Percentiles rank a stretch among this genome's conserved stretches.
phyloP scores from a whole-genome alignment of 2,329 filamentous ascomycete species.

The Pestalotiopsis sp. region DNA sequence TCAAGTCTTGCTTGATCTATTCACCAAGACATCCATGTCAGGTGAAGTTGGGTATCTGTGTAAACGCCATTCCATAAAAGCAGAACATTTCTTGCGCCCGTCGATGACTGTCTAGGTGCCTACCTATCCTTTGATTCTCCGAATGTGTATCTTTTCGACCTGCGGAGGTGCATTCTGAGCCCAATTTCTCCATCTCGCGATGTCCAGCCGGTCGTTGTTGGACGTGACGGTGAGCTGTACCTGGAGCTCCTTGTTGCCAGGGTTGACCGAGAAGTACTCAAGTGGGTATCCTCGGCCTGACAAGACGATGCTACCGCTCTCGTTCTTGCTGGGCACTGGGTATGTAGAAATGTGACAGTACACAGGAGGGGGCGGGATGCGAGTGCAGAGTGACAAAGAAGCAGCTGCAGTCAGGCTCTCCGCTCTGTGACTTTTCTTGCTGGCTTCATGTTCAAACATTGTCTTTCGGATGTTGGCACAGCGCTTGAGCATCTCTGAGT shows the following conservation, averaged over 20 bases:
- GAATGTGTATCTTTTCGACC: background rate
- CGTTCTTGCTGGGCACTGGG: background rate
- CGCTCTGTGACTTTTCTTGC: background rate
- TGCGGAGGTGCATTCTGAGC: slow-evolving; percentile 7
- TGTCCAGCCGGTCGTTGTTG: background rate
- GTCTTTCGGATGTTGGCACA: background rate
- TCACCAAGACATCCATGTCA: too few relatives aligned
- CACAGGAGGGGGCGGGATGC: background rate
- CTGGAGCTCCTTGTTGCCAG: background rate
- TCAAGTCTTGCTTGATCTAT: too few relatives aligned
- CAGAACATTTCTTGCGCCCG: too few relatives aligned
- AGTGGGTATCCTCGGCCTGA: background rate
- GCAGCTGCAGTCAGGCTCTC: background rate
- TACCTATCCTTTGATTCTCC: background rate
- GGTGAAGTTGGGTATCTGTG: too few relatives aligned
- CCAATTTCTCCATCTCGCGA: slow-evolving; percentile 12
- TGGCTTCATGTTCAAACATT: background rate
- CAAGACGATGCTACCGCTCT: slow-evolving; percentile 3
- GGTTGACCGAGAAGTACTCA: background rate
- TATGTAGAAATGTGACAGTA: slow-evolving; percentile 12
- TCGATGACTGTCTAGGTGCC: too few relatives aligned
- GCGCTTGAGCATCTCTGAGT: slow-evolving; percentile 10
- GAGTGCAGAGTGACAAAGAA: background rate
- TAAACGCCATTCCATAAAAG: too few relatives aligned
- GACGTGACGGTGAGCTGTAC: background rate